Percentiles rank a stretch among this genome's conserved stretches.
Conservation (phyloP, 2,329 filamentous ascomycete genomes). For the Sporothrix dimorphospora region DNA sequence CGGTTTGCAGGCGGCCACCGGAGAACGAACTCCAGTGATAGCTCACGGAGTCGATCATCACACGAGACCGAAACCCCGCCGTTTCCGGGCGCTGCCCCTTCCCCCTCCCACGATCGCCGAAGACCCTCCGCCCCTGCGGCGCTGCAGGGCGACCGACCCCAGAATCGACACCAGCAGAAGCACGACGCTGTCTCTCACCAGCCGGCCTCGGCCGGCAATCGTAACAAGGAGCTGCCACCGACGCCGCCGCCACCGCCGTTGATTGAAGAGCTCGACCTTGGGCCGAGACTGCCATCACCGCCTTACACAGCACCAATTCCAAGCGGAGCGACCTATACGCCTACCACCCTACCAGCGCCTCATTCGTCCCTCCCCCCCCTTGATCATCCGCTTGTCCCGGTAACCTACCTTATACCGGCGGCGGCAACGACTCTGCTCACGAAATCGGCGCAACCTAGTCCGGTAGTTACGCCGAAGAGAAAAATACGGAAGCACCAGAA, state of each 20-base stretch:
- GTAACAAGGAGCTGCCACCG: constrained; percentile 38
- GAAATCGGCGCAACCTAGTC: background rate
- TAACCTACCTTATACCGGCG: background rate
- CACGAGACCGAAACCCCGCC: constrained; percentile 15
- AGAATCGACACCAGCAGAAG: background rate
- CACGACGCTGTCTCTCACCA: background rate
- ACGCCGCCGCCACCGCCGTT: background rate
- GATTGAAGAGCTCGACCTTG: background rate
- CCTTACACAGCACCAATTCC: background rate
- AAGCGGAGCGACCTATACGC: background rate
- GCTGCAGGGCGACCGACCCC: background rate
- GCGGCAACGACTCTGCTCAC: too few relatives aligned
- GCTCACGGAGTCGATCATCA: constrained; percentile 23
- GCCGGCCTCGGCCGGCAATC: constrained; percentile 25
- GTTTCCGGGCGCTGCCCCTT: background rate
- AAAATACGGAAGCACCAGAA: background rate
- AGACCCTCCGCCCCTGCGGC: background rate
- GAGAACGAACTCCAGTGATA: constrained; percentile 30
- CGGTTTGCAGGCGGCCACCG: constrained; percentile 26
- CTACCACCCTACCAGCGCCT: background rate
- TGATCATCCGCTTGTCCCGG: background rate
- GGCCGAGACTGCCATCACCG: background rate
- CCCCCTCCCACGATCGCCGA: background rate
- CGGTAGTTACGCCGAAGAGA: background rate
- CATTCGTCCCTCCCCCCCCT: background rate